Conservation (phyloP, 2,329 filamentous ascomycete genomes). For the Fusarium irregulare region DNA sequence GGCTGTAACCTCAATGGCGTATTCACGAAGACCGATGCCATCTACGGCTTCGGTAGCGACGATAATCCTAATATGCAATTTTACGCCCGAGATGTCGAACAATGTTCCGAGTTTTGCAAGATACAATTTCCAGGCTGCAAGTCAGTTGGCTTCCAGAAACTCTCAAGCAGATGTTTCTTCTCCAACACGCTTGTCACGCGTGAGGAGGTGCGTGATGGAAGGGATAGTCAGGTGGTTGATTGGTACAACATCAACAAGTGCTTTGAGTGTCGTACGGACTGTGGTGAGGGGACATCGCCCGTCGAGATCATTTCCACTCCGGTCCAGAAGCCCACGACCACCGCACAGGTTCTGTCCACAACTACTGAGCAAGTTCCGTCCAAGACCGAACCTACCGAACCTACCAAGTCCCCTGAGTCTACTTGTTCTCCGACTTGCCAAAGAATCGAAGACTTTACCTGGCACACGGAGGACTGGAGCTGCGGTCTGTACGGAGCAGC, state of each 20-base stretch:
- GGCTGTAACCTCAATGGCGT: not conserved
- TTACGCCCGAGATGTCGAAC: not conserved
- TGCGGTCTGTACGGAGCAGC: not conserved
- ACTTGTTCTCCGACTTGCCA: not conserved
- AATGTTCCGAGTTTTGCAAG: constrained; percentile 1
- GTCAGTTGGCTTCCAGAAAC: not conserved
- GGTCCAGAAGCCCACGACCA: not conserved
- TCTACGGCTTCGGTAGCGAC: not conserved
- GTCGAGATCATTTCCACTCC: not conserved
- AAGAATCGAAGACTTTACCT: not conserved
- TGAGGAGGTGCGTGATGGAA: not conserved
- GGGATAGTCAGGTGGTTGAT: not conserved
- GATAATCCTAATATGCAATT: not conserved
- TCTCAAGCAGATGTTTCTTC: not conserved
- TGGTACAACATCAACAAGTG: constrained; percentile 3
- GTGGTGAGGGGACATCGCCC: not conserved
- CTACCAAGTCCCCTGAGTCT: not conserved
- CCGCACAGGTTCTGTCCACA: not conserved
- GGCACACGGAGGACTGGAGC: not conserved
- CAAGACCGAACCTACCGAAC: not conserved
- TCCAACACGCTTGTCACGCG: not conserved
- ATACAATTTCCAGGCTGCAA: not conserved
- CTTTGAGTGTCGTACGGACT: not conserved
- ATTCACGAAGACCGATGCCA: not conserved
- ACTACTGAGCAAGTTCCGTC: not conserved